Conservation (phyloP, 805 yeast species). For the Dipodascus geniculatus region DNA sequence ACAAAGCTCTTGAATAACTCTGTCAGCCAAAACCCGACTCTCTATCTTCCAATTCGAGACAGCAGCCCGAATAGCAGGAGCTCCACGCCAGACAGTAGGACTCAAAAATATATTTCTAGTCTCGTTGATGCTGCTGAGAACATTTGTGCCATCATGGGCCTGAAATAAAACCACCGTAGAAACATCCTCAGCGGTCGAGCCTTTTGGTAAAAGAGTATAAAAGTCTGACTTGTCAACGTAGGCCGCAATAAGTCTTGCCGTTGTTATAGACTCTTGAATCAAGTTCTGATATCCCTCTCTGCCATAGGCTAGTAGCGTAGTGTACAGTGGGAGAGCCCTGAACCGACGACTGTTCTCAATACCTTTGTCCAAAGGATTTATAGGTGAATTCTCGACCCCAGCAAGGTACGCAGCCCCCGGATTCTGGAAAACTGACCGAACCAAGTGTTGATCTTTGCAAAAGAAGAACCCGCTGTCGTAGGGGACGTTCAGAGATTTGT, state of each 20-base stretch:
- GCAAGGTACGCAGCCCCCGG: conserved; percentile 15
- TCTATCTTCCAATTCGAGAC: conserved; percentile 15
- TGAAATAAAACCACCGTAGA: conserved; percentile 15
- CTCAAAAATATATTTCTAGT: conserved; percentile 12
- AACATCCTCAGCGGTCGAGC: conserved; percentile 2
- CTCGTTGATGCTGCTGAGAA: conserved; percentile 9
- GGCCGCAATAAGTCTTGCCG: conserved; percentile 9
- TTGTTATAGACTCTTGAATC: conserved; percentile 9
- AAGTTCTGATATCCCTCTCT: conserved; percentile 9
- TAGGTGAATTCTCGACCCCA: background rate
- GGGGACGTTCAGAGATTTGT: conserved; percentile 18
- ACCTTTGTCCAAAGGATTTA: conserved; percentile 13
- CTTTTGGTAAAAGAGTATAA: conserved; percentile 11
- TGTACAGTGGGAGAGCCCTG: conserved; percentile 14
- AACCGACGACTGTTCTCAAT: conserved; percentile 17
- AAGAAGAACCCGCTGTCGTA: conserved; percentile 17
- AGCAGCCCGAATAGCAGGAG: conserved; percentile 16
- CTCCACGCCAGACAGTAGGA: conserved; percentile 14
- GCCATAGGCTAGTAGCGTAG: conserved; percentile 16
- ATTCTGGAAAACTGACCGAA: conserved; percentile 12
- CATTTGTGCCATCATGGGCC: conserved; percentile 6
- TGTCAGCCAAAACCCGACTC: background rate
- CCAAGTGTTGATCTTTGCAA: background rate
- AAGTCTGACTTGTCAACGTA: conserved; percentile 8
- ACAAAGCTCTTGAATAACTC: background rate